Evolutionary conservation across 305 asterid genomes (phyloP).

Genomic region (Fraxinus velutina): DNA sequence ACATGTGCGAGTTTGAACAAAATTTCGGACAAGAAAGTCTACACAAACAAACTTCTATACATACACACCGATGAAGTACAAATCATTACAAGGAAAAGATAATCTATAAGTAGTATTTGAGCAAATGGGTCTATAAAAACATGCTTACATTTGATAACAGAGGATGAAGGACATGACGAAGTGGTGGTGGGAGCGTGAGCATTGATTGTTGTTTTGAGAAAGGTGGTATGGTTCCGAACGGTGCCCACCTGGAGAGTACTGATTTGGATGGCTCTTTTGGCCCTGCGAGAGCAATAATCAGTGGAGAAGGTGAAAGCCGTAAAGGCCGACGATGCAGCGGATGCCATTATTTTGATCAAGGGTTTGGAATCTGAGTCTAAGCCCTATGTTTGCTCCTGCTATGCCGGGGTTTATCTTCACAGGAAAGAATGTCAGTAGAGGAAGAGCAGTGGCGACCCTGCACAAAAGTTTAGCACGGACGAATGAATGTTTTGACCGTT

Average conservation of each 20-base stretch:
- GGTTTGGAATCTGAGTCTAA: slow-evolving; percentile 37
- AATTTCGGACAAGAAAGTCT: not conserved
- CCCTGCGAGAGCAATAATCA: slow-evolving; percentile 27
- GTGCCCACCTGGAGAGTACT: slow-evolving; percentile 22
- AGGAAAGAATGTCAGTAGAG: no score
- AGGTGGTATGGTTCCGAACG: slow-evolving; percentile 25
- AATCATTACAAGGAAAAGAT: not conserved
- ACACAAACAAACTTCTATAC: not conserved
- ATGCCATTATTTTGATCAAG: slow-evolving; percentile 45
- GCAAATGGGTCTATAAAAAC: not conserved
- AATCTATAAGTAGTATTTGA: not conserved
- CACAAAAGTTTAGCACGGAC: no score
- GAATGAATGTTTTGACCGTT: no score
- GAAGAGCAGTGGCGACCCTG: no score
- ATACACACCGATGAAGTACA: not conserved
- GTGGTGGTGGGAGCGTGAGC: slow-evolving; percentile 17
- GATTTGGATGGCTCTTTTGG: slow-evolving; percentile 12
- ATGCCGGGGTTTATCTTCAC: not conserved
- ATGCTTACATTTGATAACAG: slow-evolving; percentile 38
- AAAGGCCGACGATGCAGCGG: slow-evolving; percentile 42
- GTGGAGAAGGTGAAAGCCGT: slow-evolving; percentile 38
- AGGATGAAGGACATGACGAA: slow-evolving; percentile 33
- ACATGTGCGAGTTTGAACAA: not conserved
- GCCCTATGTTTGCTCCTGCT: slow-evolving; percentile 51
- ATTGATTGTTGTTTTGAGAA: slow-evolving; percentile 28